Base-by-base conservation (phyloP, 2,329 filamentous ascomycete genomes). In the Aspergillus ochraceoroseus region DNA sequence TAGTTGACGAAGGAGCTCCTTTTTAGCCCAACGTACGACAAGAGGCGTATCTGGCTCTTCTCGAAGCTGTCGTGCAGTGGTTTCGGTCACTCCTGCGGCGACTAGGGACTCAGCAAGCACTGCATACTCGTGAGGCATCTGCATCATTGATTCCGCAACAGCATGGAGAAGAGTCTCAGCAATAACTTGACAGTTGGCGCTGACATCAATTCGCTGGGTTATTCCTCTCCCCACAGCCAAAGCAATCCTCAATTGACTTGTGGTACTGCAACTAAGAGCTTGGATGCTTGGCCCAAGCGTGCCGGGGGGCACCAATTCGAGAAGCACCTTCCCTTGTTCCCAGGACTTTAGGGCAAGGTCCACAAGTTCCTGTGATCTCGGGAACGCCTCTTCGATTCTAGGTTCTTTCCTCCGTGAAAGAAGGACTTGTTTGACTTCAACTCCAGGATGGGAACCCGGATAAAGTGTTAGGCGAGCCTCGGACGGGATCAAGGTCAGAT, bases 1-100 rank as follows among this genome's bases (percentile, higher is more conserved):
- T 3, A 74, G 55, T 39, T 70, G 65, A 12, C 64, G 61, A 9
- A 77, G 55, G 1, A 73, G 54, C n/a, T 74, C 67, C 51, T 62
- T 67, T 35, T 66, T 67, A 27, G 65, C 61, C 63, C 59, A 66
- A 41, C 59, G 43, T 41, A 59, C 64, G 27, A 69, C 66, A 3
- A 62, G 56, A 4, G 63, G 51, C 17, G 65, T 58, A 33, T 70
- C 63, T 4, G 53, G 44, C 27, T 65, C 60, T 7, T 59, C 65
- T 43, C 42, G 57, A 42, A 56, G 66, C 39, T 58, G 58, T 20
- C 48, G 54, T 14, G 52, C 54, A 43, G 58, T 62, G 31, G 55
- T 64, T 41, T 66, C 57, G 4, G 56, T 61, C 32, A 66, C 49
- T 12, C 55, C 59, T 7, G 52, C 54, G 2, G 55, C 57, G 13